Evolutionary conservation across 1,284 basidiomycete species (phyloP), one percentile per base, ranked within the genome.

Genomic region (Trametes sp.): DNA sequence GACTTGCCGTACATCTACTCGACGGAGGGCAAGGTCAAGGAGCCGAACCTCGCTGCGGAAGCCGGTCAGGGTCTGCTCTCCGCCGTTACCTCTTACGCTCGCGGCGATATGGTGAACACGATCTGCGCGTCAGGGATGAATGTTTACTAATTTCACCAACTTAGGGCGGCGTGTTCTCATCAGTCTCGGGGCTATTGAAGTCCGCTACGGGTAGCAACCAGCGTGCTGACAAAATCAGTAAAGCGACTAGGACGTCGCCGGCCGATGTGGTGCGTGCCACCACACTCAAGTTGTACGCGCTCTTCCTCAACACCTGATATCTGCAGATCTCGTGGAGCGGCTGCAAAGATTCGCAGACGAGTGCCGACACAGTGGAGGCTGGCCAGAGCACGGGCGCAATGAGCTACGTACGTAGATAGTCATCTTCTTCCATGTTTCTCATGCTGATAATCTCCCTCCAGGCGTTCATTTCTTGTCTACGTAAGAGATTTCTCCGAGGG

Each of bases 301-400:
- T 19, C 28, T 9, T 1, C 57, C 38, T 35, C 42, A 41, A 14
- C 54, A n/a, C 16, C 50, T 51, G 35, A 38, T 4, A 10, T 29
- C 51, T 23, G 33, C 16, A 85, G 83, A 90, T 93, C 35, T 88
- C 87, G 8, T 96, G 89, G 86, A 92, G 91, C 69, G 96, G 95
- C 2, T 98, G 96, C 78, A 96, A 95, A 72, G 96, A 98, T 73
- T 86, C 87, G 10, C 95, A 98, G 77, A 98, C 96, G 11, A 94
- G 92, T 70, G 96, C 96, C 16, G 96, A 98, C 74, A 91, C 95
- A 0, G 80, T 83, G 56, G 93, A 96, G 74, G 87, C 86, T 4
- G 94, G 94, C 1, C 80, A 84, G 59, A 94, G 91, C 3, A 95
- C 93, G 1, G 96, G 96, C 42, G 94, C 94, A 1, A 96, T 96